phyloP scores from a whole-genome alignment of 2,329 filamentous ascomycete genomes.

The Orbilia quercus region DNA sequence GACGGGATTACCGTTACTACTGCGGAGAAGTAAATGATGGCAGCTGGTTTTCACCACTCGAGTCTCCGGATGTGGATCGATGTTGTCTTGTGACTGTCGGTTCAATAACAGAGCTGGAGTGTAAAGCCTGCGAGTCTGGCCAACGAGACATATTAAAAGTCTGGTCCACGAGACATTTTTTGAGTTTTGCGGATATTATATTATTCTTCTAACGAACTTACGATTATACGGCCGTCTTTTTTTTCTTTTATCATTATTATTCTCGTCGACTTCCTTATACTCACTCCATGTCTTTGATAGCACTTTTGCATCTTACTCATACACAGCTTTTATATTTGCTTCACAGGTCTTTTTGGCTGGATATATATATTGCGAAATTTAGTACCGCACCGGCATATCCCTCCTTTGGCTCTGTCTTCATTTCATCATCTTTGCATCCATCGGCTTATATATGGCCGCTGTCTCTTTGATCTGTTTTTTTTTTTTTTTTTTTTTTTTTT shows the following conservation, averaged over 20 bases:
- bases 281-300: conserved; percentile 8
- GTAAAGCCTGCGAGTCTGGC: conserved; percentile 11
- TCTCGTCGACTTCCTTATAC: not conserved
- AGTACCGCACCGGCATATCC: conserved; percentile 2
- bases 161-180: conserved; percentile 12
- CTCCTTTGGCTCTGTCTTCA: not conserved
- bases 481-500: no score
- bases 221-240: not conserved
- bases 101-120: not conserved
- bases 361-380: conserved; percentile 3
- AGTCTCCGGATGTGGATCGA: not conserved
- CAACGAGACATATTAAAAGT: not conserved
- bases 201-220: conserved; percentile 1
- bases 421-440: no score
- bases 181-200: not conserved
- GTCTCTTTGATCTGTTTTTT: no score
- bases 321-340: not conserved
- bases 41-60: conserved; percentile 14
- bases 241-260: not conserved
- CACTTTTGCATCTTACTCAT: not conserved
- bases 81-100: not conserved
- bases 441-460: no score
- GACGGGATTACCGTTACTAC: conserved; percentile 15
- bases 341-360: not conserved
- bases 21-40: conserved; percentile 46